Evolutionary conservation across 2,329 filamentous ascomycete species (phyloP), one percentile per base, ranked within the genome.

Genomic region (Cryoendolithus antarcticus): DNA sequence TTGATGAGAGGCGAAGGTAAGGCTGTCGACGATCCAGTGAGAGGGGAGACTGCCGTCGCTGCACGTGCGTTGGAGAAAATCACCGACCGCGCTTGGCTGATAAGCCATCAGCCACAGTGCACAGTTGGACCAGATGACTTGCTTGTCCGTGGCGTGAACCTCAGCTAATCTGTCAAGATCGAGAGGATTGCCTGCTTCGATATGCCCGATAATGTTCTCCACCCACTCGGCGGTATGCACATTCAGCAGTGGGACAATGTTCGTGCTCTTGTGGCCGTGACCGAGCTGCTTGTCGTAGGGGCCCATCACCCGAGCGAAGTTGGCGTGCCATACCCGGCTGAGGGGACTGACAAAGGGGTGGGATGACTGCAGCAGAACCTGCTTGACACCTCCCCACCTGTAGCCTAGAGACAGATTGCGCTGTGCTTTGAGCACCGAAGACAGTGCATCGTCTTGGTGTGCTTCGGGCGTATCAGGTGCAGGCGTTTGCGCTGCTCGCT

Each of bases 81-180:
- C 52, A 27, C 66, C 44, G 8, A 62, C 51, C 24, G 53, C 45
- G 21, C 53, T 44, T 6, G 62, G 62, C 28, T 60, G 58, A 44
- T 68, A 51, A 29, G 60, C 48, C 21, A 73, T 46, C 12, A 67
- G 49, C 62, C 62, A 69, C 9, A 71, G 52, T 21, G 65, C 62
- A 21, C 68, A 45, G 12, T 60, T 54, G 32, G 61, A 53, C 68
- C 69, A 72, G 9, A 37, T 10, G 11, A 8, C 13, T 11, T 15
- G 28, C 10, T 32, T 24, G 5, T 37, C 34, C 38, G 29, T 33
- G 9, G 21, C 12, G 30, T 40, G 24, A 19, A 10, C 19, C 6
- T n/a, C 33, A 7, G 38, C 34, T 6, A 38, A 13, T 15, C 30
- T 41, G 8, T 35, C 29, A 8, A 40, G 7, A 19, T 41, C 40